phyloP scores from a whole-genome alignment of 352 stramenopile species.

The Phytophthora ohioensis region DNA sequence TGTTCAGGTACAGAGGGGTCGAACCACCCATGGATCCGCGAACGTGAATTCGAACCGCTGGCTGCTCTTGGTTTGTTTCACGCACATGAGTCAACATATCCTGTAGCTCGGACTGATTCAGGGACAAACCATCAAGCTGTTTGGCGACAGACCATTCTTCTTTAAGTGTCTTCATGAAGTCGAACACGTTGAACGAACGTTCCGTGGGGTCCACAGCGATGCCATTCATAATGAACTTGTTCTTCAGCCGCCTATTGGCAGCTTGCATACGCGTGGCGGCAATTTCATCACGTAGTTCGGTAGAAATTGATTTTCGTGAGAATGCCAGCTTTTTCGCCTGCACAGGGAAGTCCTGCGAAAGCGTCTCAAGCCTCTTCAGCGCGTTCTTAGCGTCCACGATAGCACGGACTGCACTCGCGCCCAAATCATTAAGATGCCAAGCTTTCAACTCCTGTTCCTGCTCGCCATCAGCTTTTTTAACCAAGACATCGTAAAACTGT shows the following conservation, averaged over 20 bases:
- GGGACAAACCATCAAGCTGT: constrained; percentile 58
- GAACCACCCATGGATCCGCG: constrained; percentile 64
- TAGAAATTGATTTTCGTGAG: constrained; percentile 60
- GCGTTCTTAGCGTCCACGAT: constrained; percentile 82
- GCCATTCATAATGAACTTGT: constrained; percentile 91
- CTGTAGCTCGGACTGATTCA: constrained; percentile 59
- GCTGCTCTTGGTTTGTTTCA: constrained; percentile 53
- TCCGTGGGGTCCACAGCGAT: constrained; percentile 82
- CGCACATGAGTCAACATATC: constrained; percentile 71
- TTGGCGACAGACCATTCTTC: constrained; percentile 82
- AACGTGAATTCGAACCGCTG: constrained; percentile 69
- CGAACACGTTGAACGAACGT: constrained; percentile 93
- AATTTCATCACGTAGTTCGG: constrained; percentile 59
- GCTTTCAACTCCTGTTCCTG: constrained; percentile 69
- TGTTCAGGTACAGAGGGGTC: constrained; percentile 82
- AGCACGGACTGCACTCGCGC: constrained; percentile 76
- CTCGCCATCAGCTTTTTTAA: constrained; percentile 55
- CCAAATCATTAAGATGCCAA: constrained; percentile 92
- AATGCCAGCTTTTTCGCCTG: constrained; percentile 82
- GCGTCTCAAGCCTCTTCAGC: constrained; percentile 75
- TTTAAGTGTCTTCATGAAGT: constrained; percentile 86
- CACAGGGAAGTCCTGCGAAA: constrained; percentile 92
- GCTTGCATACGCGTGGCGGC: constrained; percentile 46
- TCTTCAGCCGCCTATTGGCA: constrained; percentile 45
- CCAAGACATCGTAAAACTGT: constrained; percentile 58